Evolutionary conservation across 768 basidiomycete species (phyloP).

Genomic region (Mycena pura): DNA sequence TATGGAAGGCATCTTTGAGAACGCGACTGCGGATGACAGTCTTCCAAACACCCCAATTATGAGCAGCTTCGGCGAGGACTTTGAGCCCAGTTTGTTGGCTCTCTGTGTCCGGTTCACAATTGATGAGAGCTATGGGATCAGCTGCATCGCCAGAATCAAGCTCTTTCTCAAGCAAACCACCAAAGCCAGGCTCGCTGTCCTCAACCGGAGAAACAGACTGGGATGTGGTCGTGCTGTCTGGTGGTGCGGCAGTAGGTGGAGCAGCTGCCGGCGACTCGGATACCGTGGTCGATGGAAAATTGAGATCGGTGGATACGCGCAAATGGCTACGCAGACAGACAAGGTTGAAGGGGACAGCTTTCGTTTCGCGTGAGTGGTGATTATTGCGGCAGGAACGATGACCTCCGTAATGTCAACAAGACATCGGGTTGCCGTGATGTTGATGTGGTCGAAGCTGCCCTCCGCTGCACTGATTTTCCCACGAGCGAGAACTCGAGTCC

Average conservation of each 20-base stretch:
- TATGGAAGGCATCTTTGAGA: slow-evolving; percentile 37
- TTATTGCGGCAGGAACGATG: not conserved
- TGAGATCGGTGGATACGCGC: too few relatives aligned
- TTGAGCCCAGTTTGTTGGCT: not conserved
- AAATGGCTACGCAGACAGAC: too few relatives aligned
- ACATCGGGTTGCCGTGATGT: not conserved
- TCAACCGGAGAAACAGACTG: too few relatives aligned
- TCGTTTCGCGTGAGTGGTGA: not conserved
- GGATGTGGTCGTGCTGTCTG: too few relatives aligned
- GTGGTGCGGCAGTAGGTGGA: too few relatives aligned
- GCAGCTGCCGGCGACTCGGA: too few relatives aligned
- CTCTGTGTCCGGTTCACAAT: not conserved
- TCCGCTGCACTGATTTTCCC: not conserved
- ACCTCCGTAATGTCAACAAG: not conserved
- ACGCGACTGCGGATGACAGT: slow-evolving; percentile 27
- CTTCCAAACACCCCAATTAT: not conserved
- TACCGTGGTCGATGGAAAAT: too few relatives aligned
- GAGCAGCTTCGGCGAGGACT: not conserved
- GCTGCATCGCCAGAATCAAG: too few relatives aligned
- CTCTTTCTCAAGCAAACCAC: too few relatives aligned
- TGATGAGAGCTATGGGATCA: too few relatives aligned
- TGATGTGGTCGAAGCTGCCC: not conserved
- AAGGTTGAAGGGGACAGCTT: too few relatives aligned
- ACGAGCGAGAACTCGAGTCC: not conserved
- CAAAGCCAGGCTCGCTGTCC: too few relatives aligned